Evolutionary conservation across 495 filamentous ascomycete genomes (phyloP).

Genomic region (Entonaema liquescens): DNA sequence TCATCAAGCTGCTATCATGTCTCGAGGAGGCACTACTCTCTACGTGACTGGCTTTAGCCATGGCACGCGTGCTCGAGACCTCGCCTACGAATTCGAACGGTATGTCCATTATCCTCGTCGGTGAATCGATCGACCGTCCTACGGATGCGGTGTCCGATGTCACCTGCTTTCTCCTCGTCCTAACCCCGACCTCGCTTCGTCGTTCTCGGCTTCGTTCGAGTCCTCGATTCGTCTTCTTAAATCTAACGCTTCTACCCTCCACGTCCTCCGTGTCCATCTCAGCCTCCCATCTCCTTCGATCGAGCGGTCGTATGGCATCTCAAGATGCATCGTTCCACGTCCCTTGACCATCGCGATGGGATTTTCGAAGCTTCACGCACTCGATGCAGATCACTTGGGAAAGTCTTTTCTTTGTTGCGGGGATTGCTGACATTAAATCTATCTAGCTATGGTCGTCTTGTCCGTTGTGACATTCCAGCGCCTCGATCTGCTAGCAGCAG

Average conservation of each 20-base stretch:
- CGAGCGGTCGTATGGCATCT: conserved; percentile 64
- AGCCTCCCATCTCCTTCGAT: conserved; percentile 55
- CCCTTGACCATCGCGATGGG: conserved; percentile 47
- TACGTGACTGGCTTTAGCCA: conserved; percentile 98
- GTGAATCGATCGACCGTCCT: conserved; percentile 48
- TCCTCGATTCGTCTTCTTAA: conserved; percentile 51
- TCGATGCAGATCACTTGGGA: conserved; percentile 42
- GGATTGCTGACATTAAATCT: conserved; percentile 52
- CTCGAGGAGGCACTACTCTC: conserved; percentile 91
- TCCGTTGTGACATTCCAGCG: conserved; percentile 98
- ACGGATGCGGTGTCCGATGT: conserved; percentile 49
- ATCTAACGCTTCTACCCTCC: conserved; percentile 51
- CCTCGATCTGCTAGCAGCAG: conserved; percentile 90
- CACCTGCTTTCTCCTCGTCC: conserved; percentile 46
- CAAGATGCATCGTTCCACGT: conserved; percentile 47
- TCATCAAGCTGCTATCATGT: conserved; percentile 67
- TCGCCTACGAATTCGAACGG: conserved; percentile 92
- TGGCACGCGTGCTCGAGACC: conserved; percentile 98
- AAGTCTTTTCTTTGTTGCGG: conserved; percentile 44
- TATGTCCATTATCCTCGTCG: conserved; percentile 69
- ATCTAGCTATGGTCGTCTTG: conserved; percentile 93
- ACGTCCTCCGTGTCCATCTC: conserved; percentile 52
- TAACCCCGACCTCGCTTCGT: conserved; percentile 45
- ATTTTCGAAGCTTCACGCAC: conserved; percentile 41
- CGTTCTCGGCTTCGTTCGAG: conserved; percentile 50